Base-by-base conservation (phyloP, 2,329 filamentous ascomycete genomes). In the Penicillium sp. region DNA sequence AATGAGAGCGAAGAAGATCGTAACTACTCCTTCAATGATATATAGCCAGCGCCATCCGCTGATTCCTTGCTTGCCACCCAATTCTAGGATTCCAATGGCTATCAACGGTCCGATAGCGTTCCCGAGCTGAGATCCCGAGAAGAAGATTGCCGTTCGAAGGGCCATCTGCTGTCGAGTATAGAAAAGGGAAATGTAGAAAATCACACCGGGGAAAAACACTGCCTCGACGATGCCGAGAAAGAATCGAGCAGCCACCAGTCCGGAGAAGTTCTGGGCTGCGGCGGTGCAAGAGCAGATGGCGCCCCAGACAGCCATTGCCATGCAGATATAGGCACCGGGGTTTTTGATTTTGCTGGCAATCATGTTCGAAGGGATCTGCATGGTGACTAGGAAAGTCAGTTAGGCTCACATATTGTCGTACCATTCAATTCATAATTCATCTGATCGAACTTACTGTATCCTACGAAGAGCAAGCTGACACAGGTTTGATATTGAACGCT, bases 111-210 rank as follows among this genome's bases (percentile, higher is more conserved):
- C 69, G 59, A 76, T 73, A 5, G 76, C 76, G 30, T 71, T 73
- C 1, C 74, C 70, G 58, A 79, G 64, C 54, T 67, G 69, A 20
- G 74, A 76, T 55, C 77, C 73, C 47, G 76, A 64, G 60, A 78
- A 78, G 67, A 78, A 78, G 16, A 72, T 68, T 12, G 71, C 53
- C 16, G 48, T 56, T 7, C 57, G 47, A 38, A 55, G 30, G 18
- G 59, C 59, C 28, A 64, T 58, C 61, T 68, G 62, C 50, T 55
- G 33, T 14, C 65, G 52, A 0, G 83, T 85, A 65, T 87, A 88
- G 85, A 84, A 89, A 12, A 84, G 87, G 61, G 81, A 85, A 24
- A 89, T 79, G 5, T 89, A 74, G 65, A 88, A 89, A 0, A 87
- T 83, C 52, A 81, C 84, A 59, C 81, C 81, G 0, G 85, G 85